phyloP scores from a whole-genome alignment of 2,329 filamentous ascomycete genomes.

The Coniochaeta sp. region DNA sequence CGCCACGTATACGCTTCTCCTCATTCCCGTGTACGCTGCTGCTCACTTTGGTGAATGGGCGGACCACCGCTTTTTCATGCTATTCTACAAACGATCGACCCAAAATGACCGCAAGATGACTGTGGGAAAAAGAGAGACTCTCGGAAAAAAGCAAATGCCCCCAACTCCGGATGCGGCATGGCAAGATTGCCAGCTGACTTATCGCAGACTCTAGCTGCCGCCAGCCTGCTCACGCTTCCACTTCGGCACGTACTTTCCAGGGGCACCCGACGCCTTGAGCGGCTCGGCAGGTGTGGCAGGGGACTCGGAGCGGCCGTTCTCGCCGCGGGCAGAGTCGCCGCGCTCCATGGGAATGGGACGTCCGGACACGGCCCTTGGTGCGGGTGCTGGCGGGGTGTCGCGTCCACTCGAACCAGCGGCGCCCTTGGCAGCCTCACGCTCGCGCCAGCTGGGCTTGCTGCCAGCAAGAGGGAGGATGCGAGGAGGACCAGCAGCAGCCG shows the following conservation, averaged over 20 bases:
- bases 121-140: conserved; percentile 4
- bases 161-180: conserved; percentile 6
- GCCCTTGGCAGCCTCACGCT: conserved; percentile 46
- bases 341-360: conserved; percentile 35
- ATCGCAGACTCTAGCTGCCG: conserved; percentile 10
- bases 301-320: conserved; percentile 29
- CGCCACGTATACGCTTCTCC: neutral
- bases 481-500: conserved; percentile 40
- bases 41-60: neutral
- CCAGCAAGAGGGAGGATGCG: conserved; percentile 47
- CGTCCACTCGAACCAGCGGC: no score
- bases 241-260: conserved; percentile 55
- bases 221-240: conserved; percentile 16
- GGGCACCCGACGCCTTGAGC: conserved; percentile 43
- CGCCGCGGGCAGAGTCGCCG: conserved; percentile 33
- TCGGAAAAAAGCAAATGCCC: conserved; percentile 2
- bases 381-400: conserved; percentile 10
- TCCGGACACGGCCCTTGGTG: conserved; percentile 26
- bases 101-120: conserved; percentile 6
- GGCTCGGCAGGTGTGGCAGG: conserved; percentile 37
- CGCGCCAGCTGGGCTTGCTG: conserved; percentile 51
- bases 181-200: neutral
- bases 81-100: conserved; percentile 14
- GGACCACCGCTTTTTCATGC: conserved; percentile 8
- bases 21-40: neutral